These are phyloP conservation scores for Cyclanthera cordifolia DNA, from an alignment of 306 rosid genomes.

Conservation along the genomic window DNA sequence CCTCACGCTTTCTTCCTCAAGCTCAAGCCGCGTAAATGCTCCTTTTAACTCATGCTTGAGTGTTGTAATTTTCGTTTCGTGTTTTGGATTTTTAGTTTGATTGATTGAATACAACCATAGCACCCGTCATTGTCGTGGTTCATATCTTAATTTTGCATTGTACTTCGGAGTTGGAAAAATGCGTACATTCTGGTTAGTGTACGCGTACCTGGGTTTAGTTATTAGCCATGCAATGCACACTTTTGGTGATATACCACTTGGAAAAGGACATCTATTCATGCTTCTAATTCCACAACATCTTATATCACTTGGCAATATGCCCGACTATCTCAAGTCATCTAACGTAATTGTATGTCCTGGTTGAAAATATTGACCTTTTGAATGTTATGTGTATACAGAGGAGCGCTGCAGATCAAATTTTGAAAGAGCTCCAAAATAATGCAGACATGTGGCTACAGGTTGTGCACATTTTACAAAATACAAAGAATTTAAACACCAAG, in stretches of 20 bases:
- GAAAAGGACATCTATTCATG: not conserved
- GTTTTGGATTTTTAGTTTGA: not conserved
- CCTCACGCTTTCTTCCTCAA: not conserved
- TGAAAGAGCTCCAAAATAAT: slow-evolving; percentile 88
- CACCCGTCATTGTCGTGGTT: not conserved
- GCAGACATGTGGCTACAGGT: slow-evolving; percentile 98
- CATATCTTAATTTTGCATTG: not conserved
- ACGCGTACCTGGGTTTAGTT: not conserved
- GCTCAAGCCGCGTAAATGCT: not conserved
- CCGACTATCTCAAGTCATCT: not conserved
- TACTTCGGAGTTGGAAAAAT: not conserved
- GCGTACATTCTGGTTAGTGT: not conserved
- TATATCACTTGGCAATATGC: not conserved
- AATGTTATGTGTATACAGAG: slow-evolving; percentile 36
- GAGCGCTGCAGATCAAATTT: slow-evolving; percentile 78
- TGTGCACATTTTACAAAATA: slow-evolving; percentile 77
- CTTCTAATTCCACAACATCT: not conserved
- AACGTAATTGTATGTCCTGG: not conserved
- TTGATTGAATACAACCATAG: not conserved
- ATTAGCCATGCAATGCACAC: not conserved
- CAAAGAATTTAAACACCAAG: slow-evolving; percentile 77
- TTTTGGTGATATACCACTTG: not conserved
- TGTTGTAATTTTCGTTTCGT: not conserved
- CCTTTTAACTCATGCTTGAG: not conserved
- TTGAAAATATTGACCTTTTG: not conserved